Percentiles rank a stretch among this genome's conserved stretches.
Evolutionary conservation across 129 eudicot species (phyloP).

Genomic region (sunflower (Helianthus annuus)): HanXRQr2.0-SUNRISE NC_035445.2:91587037-91587536

Average conservation of each 20-base stretch:
- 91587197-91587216: conserved; percentile 58
- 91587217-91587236: conserved; percentile 39
- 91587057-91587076: no score
- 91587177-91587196: conserved; percentile 73
- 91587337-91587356: not conserved
- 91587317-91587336: conserved; percentile 1
- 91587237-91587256: conserved; percentile 21
- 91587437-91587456: no score
- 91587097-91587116: not conserved
- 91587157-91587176: not conserved
- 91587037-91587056: no score
- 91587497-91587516: no score
- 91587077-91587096: no score
- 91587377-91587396: no score
- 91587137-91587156: not conserved
- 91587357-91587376: no score
- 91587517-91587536: no score
- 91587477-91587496: no score
- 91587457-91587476: no score
- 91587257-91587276: conserved; percentile 14
- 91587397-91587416: no score
- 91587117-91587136: not conserved
- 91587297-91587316: conserved; percentile 16
- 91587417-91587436: no score
- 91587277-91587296: not conserved